These are phyloP conservation scores for Pythium coloratum DNA, from an alignment of 352 stramenopile genomes.

Conservation along the genomic window DNA sequence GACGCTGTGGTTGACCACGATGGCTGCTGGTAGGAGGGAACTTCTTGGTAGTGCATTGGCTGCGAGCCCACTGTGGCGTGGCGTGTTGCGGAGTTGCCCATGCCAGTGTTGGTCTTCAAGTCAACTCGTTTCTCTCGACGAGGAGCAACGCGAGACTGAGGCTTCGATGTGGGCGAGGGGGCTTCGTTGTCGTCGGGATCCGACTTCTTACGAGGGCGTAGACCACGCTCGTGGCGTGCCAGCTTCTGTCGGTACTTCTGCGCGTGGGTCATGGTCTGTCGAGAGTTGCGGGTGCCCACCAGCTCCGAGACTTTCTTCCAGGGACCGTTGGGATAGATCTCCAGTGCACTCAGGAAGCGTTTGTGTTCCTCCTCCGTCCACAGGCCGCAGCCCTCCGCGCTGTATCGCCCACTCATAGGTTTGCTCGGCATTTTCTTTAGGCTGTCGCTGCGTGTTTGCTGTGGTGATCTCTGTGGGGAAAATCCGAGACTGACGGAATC, in stretches of 20 bases:
- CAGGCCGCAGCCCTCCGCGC: constrained; percentile 14
- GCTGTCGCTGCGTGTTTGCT: background rate
- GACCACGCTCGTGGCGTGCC: constrained; percentile 27
- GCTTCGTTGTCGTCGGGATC: background rate
- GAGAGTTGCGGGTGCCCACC: constrained; percentile 29
- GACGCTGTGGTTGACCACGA: background rate
- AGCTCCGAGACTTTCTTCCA: constrained; percentile 29
- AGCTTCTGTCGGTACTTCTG: constrained; percentile 44
- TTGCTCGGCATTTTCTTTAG: constrained; percentile 1
- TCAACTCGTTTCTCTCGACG: background rate
- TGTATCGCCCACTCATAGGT: background rate
- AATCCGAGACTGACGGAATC: background rate
- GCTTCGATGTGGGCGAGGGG: background rate
- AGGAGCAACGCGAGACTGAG: background rate
- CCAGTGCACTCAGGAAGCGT: constrained; percentile 30
- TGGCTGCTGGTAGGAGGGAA: background rate
- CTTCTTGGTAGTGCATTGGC: background rate
- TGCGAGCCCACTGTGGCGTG: background rate
- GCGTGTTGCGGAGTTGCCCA: no score
- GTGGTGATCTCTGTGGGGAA: background rate
- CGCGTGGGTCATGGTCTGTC: constrained; percentile 37
- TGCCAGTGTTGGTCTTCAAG: background rate
- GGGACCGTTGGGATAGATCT: constrained; percentile 29
- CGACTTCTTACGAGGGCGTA: constrained; percentile 5
- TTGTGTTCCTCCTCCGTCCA: constrained; percentile 35